phyloP scores from a whole-genome alignment of 192 early-diverging fungal species.

The Phlyctochytrium bullatum region DNA sequence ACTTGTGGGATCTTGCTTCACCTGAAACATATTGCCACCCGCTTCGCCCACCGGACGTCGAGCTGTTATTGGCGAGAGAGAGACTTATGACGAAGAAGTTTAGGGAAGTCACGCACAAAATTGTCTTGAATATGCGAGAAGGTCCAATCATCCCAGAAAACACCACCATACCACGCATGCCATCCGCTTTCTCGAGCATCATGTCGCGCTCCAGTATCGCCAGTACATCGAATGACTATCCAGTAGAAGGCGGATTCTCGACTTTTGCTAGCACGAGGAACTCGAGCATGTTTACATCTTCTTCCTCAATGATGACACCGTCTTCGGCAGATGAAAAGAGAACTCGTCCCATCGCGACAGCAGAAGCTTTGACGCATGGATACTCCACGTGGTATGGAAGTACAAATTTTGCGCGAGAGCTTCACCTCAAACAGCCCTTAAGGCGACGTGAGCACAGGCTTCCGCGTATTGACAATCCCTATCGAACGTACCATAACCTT shows the following conservation, averaged over 20 bases:
- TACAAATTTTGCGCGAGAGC: background rate
- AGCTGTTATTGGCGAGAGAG: background rate
- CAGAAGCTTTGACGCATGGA: slow-evolving; percentile 3
- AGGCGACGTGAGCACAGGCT: background rate
- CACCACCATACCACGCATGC: background rate
- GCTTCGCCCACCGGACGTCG: slow-evolving; percentile 32
- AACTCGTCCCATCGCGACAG: background rate
- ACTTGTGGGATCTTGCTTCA: slow-evolving; percentile 41
- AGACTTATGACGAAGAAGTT: background rate
- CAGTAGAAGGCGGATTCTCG: too few species aligned
- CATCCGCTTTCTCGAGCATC: background rate
- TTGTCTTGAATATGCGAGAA: background rate
- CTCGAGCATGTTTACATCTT: background rate
- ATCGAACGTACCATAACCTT: slow-evolving; percentile 6
- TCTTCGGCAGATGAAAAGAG: background rate
- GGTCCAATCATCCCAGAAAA: background rate
- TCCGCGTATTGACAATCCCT: background rate
- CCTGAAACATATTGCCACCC: slow-evolving; percentile 35
- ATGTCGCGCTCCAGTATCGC: background rate
- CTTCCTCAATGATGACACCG: background rate
- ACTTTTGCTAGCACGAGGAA: background rate
- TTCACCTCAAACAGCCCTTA: background rate
- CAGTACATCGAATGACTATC: background rate
- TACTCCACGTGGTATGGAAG: slow-evolving; percentile 1
- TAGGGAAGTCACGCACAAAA: background rate